These are phyloP conservation scores for Cicer cuneatum DNA, from an alignment of 306 rosid genomes.

Conservation along the genomic window DNA sequence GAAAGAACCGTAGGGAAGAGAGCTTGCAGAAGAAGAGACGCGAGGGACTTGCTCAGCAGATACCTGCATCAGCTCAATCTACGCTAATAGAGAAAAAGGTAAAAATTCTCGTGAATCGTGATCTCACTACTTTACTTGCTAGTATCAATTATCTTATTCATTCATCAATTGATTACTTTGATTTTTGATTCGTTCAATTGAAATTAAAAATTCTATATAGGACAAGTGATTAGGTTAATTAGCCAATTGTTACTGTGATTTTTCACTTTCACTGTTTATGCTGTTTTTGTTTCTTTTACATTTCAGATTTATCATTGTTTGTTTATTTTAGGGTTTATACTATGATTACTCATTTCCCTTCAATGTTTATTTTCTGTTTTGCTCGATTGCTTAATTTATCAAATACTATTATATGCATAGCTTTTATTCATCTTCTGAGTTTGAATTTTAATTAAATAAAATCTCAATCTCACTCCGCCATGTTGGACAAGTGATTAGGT, in stretches of 20 bases:
- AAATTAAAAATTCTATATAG: too few species aligned
- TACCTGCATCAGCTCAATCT: conserved; percentile 46
- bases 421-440: background rate
- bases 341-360: background rate
- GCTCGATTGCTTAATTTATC: background rate
- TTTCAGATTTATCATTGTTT: background rate
- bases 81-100: conserved; percentile 54
- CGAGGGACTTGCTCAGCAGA: conserved; percentile 78
- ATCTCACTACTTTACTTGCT: background rate
- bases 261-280: background rate
- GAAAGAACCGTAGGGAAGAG: conserved; percentile 92
- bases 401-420: background rate
- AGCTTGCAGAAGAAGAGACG: conserved; percentile 96
- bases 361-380: background rate
- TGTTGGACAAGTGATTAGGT: conserved; percentile 1
- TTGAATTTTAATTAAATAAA: background rate
- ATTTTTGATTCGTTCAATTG: background rate
- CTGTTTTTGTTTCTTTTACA: background rate
- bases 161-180: background rate
- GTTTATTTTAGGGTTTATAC: background rate
- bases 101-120: background rate
- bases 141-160: background rate
- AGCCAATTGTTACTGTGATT: background rate
- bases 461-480: background rate
- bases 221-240: background rate